Conservation (phyloP, 2,329 filamentous ascomycete species). For the Fusarium napiforme region DNA sequence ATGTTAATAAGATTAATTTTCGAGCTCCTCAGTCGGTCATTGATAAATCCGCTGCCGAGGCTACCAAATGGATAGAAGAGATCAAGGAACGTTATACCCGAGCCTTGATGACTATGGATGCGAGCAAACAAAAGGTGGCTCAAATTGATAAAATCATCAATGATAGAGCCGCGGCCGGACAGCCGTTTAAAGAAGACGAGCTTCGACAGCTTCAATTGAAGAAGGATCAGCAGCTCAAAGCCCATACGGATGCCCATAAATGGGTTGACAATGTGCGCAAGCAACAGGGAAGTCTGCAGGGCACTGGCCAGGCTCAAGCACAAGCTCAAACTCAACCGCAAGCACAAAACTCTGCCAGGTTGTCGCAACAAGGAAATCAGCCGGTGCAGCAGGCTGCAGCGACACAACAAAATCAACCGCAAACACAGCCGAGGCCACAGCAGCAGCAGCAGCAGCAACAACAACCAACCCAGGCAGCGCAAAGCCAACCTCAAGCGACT, state of each 20-base stretch:
- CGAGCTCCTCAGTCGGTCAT: constrained; percentile 54
- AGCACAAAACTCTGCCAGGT: constrained; percentile 18
- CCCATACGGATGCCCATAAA: constrained; percentile 58
- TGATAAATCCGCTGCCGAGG: constrained; percentile 56
- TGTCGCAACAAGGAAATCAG: constrained; percentile 40
- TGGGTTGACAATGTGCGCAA: constrained; percentile 62
- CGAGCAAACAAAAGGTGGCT: constrained; percentile 53
- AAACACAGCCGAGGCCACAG: constrained; percentile 33
- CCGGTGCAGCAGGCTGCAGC: constrained; percentile 30
- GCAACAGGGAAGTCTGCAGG: constrained; percentile 53
- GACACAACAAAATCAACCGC: constrained; percentile 24
- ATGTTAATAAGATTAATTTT: constrained; percentile 61
- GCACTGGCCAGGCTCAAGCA: constrained; percentile 40
- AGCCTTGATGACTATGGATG: constrained; percentile 63
- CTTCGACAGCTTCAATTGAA: constrained; percentile 56
- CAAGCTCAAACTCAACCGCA: constrained; percentile 16
- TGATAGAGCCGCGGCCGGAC: constrained; percentile 56
- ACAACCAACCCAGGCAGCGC: constrained; percentile 27
- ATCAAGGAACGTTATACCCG: constrained; percentile 59
- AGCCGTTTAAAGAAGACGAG: constrained; percentile 59
- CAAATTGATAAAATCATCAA: constrained; percentile 57
- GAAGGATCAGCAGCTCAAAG: constrained; percentile 57
- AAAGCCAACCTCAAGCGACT: constrained; percentile 32
- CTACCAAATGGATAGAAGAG: constrained; percentile 61
- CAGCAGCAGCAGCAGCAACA: constrained; percentile 24